These are phyloP conservation scores for Syzygium oleosum DNA, from an alignment of 345 rosid species.

Conservation along the genomic window DNA sequence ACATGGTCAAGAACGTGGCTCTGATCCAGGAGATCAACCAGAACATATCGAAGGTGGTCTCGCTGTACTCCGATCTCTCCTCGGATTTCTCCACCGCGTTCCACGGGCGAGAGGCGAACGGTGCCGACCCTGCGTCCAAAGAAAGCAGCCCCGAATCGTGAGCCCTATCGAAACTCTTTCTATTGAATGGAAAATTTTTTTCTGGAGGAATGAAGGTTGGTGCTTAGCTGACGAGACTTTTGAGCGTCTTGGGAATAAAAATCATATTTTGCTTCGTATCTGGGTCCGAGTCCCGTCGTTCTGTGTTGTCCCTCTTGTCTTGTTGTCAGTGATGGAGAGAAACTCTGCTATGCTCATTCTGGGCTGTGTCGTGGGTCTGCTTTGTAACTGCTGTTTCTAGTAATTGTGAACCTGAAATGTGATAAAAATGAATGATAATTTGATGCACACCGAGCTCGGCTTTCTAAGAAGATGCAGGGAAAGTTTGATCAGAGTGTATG, in stretches of 20 bases:
- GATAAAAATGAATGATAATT: background rate
- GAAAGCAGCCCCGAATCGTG: constrained; percentile 6
- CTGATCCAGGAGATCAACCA: constrained; percentile 84
- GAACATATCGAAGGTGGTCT: constrained; percentile 72
- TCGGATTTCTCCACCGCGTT: constrained; percentile 36
- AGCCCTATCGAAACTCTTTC: background rate
- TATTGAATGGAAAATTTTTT: background rate
- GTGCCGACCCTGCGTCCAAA: constrained; percentile 5
- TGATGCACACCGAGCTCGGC: background rate
- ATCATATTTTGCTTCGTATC: background rate
- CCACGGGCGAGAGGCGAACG: constrained; percentile 21
- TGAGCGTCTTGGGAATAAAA: background rate
- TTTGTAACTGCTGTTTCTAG: background rate
- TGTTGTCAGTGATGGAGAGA: background rate
- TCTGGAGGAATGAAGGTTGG: background rate
- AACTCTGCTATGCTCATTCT: background rate
- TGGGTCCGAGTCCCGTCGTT: background rate
- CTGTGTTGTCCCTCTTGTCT: background rate
- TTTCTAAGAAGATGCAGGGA: background rate
- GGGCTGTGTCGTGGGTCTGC: background rate
- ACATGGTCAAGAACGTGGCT: constrained; percentile 88
- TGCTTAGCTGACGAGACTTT: background rate
- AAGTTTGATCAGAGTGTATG: background rate
- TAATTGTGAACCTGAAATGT: background rate
- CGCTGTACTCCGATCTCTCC: constrained; percentile 65